These are phyloP conservation scores for Termitomyces sp. DNA, from an alignment of 768 basidiomycete genomes.

Conservation along the genomic window DNA sequence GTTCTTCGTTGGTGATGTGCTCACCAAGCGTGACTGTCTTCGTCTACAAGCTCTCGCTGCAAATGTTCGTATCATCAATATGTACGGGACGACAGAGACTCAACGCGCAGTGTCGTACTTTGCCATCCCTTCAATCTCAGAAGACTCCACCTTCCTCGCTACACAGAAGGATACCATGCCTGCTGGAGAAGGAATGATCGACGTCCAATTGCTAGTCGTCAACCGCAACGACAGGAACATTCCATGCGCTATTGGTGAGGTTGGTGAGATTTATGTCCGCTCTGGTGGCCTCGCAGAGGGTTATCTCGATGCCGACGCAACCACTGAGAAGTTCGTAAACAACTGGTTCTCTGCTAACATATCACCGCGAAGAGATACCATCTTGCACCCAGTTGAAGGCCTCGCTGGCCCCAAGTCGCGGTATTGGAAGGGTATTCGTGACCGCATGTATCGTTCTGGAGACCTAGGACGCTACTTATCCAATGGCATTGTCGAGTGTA, in stretches of 20 bases:
- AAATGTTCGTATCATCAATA: conserved; percentile 95
- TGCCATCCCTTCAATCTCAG: conserved; percentile 76
- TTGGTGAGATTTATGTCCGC: conserved; percentile 98
- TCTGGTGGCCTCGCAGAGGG: conserved; percentile 95
- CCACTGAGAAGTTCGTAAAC: conserved; percentile 83
- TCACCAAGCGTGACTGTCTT: conserved; percentile 96
- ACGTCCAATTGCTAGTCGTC: conserved; percentile 95
- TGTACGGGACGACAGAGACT: conserved; percentile 99
- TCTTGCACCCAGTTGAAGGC: conserved; percentile 52
- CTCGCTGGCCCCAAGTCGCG: conserved; percentile 67
- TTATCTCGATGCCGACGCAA: conserved; percentile 80
- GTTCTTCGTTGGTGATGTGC: conserved; percentile 98
- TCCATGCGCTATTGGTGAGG: conserved; percentile 91
- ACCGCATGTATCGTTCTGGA: conserved; percentile 96
- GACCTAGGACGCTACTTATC: conserved; percentile 94
- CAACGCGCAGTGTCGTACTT: conserved; percentile 99
- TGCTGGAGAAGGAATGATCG: conserved; percentile 95
- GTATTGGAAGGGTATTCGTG: conserved; percentile 93
- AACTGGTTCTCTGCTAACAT: conserved; percentile 80
- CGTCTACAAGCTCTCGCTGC: conserved; percentile 89
- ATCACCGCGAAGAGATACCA: conserved; percentile 59
- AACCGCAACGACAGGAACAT: conserved; percentile 83
- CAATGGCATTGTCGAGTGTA: conserved; percentile 92
- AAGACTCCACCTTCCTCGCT: conserved; percentile 85
- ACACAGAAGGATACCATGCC: conserved; percentile 98